These are phyloP conservation scores for Apophysomyces trapeziformis DNA, from an alignment of 371 early-diverging fungal species.

Conservation along the genomic window DNA sequence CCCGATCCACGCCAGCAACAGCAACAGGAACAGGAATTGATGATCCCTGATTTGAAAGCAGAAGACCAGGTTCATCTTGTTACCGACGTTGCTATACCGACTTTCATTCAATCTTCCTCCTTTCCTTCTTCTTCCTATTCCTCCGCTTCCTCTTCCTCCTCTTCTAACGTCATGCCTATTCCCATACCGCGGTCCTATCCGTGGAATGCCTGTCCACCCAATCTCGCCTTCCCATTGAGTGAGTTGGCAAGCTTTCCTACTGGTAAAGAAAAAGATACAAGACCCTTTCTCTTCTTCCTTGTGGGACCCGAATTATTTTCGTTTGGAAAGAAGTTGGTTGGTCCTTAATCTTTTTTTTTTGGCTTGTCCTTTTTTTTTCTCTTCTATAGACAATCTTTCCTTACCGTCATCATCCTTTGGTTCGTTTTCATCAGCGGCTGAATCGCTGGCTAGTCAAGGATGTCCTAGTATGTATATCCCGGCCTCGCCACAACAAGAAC, in stretches of 20 bases:
- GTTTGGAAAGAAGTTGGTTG: no score
- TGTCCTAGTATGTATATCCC: slow-evolving; percentile 4
- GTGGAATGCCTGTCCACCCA: not conserved
- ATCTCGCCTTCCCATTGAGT: not conserved
- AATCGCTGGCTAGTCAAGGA: not conserved
- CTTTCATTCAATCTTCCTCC: not conserved
- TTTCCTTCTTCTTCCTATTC: not conserved
- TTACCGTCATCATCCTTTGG: not conserved
- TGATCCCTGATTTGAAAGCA: not conserved
- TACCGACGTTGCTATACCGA: not conserved
- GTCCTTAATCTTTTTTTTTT: no score
- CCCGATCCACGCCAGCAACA: not conserved
- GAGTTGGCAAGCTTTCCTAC: not conserved
- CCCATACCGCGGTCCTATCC: not conserved
- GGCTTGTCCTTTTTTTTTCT: no score
- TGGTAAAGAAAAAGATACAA: not conserved
- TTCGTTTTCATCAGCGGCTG: not conserved
- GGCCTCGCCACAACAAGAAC: not conserved
- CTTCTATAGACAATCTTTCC: not conserved
- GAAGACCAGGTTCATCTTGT: not conserved
- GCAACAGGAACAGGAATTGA: not conserved
- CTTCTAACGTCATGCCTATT: not conserved
- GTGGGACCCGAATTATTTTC: no score
- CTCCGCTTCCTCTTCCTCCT: not conserved
- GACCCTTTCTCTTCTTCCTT: no score